A percentile compares a stretch with the other conserved stretches of the same genome.
Conservation (phyloP, 2,329 filamentous ascomycete genomes). For the Xylariales sp. region DNA sequence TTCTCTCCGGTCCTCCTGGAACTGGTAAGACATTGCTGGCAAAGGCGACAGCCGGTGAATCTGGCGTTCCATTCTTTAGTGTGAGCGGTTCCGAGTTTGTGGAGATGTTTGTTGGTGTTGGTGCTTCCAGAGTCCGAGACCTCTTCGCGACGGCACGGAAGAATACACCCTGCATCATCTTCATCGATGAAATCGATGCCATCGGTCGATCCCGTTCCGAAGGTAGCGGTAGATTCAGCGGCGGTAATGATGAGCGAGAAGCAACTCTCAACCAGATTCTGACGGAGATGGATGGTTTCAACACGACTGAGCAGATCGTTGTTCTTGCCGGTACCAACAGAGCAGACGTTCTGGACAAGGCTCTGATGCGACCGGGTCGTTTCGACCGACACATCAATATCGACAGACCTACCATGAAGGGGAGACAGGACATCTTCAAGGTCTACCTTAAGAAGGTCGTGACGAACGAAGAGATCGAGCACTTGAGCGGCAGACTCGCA, state of each 20-base stretch:
- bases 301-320: conserved; percentile 92
- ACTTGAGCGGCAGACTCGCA: conserved; percentile 80
- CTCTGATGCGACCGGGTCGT: conserved; percentile 90
- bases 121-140: conserved; percentile 90
- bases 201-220: conserved; percentile 89
- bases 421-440: conserved; percentile 90
- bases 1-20: conserved; percentile 94
- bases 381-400: conserved; percentile 97
- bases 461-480: conserved; percentile 83
- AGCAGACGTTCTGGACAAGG: conserved; percentile 90
- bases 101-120: conserved; percentile 99
- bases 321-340: conserved; percentile 96
- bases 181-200: conserved; percentile 98
- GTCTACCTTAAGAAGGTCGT: conserved; percentile 95
- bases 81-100: conserved; percentile 99
- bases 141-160: conserved; percentile 92
- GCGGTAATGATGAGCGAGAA: conserved; percentile 95
- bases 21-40: conserved; percentile 97
- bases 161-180: conserved; percentile 97
- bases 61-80: conserved; percentile 94
- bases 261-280: conserved; percentile 96
- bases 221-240: conserved; percentile 68
- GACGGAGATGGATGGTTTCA: conserved; percentile 99
- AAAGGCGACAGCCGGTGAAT: conserved; percentile 96
- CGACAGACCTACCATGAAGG: conserved; percentile 93